Percentiles rank a stretch among this genome's conserved stretches.
These are phyloP conservation scores for Phoma herbarum DNA, from an alignment of 2,329 filamentous ascomycete species.

Conservation along the genomic window DNA sequence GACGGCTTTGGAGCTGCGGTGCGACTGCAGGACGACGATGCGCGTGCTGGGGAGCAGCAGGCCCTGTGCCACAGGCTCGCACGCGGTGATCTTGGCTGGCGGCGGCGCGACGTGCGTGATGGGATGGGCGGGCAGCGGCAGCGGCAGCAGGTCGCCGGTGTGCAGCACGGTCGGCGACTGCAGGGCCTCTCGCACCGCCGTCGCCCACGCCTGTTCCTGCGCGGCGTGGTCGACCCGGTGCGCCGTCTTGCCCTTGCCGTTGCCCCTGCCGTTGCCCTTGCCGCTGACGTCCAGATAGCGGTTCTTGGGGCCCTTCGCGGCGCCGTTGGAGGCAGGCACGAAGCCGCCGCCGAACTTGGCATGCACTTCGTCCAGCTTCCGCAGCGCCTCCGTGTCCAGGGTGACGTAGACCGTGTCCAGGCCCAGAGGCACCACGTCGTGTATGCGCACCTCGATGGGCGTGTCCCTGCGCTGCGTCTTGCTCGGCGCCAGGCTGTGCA, in stretches of 20 bases:
- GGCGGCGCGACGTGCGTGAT: slow-evolving; percentile 85
- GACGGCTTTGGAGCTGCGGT: slow-evolving; percentile 61
- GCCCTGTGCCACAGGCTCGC: slow-evolving; percentile 92
- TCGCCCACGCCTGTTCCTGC: slow-evolving; percentile 49
- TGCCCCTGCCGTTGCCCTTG: slow-evolving; percentile 40
- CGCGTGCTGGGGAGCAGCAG: slow-evolving; percentile 78
- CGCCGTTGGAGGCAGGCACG: slow-evolving; percentile 45
- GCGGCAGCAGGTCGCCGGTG: slow-evolving; percentile 80
- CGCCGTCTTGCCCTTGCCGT: slow-evolving; percentile 45
- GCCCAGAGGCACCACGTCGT: slow-evolving; percentile 80
- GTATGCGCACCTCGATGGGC: slow-evolving; percentile 82
- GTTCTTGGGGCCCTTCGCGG: slow-evolving; percentile 41
- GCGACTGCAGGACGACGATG: slow-evolving; percentile 78
- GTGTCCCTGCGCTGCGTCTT: slow-evolving; percentile 77
- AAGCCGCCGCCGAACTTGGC: slow-evolving; percentile 79
- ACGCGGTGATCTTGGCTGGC: slow-evolving; percentile 88
- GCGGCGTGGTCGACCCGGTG: slow-evolving; percentile 30
- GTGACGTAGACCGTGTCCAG: slow-evolving; percentile 88
- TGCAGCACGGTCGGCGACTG: slow-evolving; percentile 79
- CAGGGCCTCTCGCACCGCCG: slow-evolving; percentile 74
- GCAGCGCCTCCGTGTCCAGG: slow-evolving; percentile 80
- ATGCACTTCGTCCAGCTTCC: slow-evolving; percentile 82
- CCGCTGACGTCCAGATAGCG: slow-evolving; percentile 52
- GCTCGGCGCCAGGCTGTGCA: slow-evolving; percentile 78
- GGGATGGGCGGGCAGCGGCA: slow-evolving; percentile 79